Evolutionary conservation across 257 asterid species (phyloP).

Genomic region (Verbascum thapsus): DNA sequence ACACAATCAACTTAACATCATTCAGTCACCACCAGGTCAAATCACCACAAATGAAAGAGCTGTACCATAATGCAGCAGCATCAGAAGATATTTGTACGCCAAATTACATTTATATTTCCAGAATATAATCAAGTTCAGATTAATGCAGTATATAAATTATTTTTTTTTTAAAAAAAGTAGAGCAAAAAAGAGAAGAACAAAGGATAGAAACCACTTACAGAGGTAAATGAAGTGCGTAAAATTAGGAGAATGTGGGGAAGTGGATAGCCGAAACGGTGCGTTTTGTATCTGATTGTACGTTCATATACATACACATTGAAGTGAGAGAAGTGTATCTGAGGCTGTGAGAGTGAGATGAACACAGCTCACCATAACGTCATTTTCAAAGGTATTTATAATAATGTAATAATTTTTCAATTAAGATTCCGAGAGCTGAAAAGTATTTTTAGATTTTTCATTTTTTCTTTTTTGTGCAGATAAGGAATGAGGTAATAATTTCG

Average conservation of each 20-base stretch:
- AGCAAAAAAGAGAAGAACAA: neutral
- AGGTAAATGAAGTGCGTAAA: constrained; percentile 13
- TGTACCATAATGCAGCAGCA: constrained; percentile 28
- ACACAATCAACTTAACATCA: neutral
- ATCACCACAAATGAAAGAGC: constrained; percentile 10
- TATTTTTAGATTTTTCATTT: neutral
- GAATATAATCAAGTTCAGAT: constrained; percentile 11
- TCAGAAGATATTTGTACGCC: neutral
- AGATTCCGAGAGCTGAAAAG: too few species aligned
- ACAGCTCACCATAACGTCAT: constrained; percentile 30
- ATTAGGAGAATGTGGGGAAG: constrained; percentile 26
- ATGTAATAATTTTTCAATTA: neutral
- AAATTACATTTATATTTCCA: neutral
- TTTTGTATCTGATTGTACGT: constrained; percentile 27
- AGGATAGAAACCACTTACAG: constrained; percentile 28
- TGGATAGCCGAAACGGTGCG: constrained; percentile 29
- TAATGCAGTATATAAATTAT: neutral
- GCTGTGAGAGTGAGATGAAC: constrained; percentile 13
- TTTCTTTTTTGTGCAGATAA: too few species aligned
- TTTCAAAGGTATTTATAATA: constrained; percentile 5
- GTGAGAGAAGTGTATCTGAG: neutral
- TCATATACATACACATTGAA: constrained; percentile 1
- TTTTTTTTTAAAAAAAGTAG: neutral
- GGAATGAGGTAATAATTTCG: too few species aligned
- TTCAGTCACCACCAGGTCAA: constrained; percentile 16